Conservation (phyloP, 495 filamentous ascomycete genomes). For the Daldinia childiae region DNA sequence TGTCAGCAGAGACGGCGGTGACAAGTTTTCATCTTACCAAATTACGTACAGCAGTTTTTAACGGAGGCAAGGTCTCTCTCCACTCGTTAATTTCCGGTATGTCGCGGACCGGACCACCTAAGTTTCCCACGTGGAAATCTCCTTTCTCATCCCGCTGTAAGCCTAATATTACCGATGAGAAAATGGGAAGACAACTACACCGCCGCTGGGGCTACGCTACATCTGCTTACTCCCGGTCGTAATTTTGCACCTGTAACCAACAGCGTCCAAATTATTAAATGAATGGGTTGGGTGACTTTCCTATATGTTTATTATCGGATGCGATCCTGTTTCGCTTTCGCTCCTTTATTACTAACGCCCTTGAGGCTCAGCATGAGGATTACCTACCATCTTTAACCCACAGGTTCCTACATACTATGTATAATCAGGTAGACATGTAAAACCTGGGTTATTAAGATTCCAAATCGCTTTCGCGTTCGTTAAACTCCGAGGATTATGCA, state of each 20-base stretch:
- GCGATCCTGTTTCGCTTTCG: neutral
- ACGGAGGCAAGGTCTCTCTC: neutral
- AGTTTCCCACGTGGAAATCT: neutral
- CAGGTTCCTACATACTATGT: neutral
- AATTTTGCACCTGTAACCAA: neutral
- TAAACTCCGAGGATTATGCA: neutral
- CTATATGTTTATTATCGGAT: neutral
- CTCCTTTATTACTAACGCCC: neutral
- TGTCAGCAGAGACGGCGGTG: slow-evolving; percentile 21
- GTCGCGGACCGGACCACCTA: neutral
- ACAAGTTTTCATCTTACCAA: neutral
- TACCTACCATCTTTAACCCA: neutral
- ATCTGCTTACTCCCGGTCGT: neutral
- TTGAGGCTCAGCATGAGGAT: neutral
- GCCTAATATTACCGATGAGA: neutral
- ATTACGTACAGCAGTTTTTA: slow-evolving; percentile 1
- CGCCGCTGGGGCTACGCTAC: neutral
- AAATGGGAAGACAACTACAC: neutral
- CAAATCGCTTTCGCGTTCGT: neutral
- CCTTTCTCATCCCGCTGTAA: neutral
- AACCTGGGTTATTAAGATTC: neutral
- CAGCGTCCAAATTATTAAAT: neutral
- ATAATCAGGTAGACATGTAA: neutral
- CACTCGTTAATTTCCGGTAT: neutral
- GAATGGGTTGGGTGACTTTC: neutral